Evolutionary conservation across 116 monocot species (phyloP), one percentile per base, ranked within the genome.

Genomic region (Trichopus zeylanicus): DNA sequence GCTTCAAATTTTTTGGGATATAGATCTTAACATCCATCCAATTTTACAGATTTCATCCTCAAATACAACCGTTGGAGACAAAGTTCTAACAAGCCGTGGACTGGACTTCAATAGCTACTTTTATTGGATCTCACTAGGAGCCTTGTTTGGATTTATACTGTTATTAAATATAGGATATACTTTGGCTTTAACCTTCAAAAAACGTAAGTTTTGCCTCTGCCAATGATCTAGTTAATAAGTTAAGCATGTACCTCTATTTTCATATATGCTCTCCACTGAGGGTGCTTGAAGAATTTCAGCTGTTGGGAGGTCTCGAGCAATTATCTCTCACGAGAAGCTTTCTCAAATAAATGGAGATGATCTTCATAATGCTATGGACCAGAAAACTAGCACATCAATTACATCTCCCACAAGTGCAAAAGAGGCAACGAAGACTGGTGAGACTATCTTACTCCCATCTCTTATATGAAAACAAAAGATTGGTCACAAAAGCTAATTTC

Each of bases 71-170:
- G 63, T 74, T 48, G 82, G 83, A 9, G 42, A 73, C 6, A 53
- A 68, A 64, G 59, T 65, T 7, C 31, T 78, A 32, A 68, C 32
- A 34, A 73, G 34, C 25, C 72, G 57, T 46, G 78, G 68, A 32
- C 31, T 78, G 27, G 51, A 73, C 53, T 78, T 64, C 46, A 22
- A 63, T 11, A 37, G 64, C 26, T 67, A 76, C 66, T 83, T 73
- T 31, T 89, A 83, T 48, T 94, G 94, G 94, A 75, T 86, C 74
- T 79, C 86, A 60, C 0, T 86, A 8, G 94, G 62, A 48, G 83
- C 82, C 16, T 51, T 94, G 39, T 19, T 89, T 31, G 77, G 75
- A 22, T 86, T 70, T 29, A 60, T 59, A 46, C 12, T 94, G 35
- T 61, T 94, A 26, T 76, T 83, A 21, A 89, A 89, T 51, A 20